Evolutionary conservation across 257 asterid genomes (phyloP).

Genomic region (Oldenlandia corymbosa): DNA sequence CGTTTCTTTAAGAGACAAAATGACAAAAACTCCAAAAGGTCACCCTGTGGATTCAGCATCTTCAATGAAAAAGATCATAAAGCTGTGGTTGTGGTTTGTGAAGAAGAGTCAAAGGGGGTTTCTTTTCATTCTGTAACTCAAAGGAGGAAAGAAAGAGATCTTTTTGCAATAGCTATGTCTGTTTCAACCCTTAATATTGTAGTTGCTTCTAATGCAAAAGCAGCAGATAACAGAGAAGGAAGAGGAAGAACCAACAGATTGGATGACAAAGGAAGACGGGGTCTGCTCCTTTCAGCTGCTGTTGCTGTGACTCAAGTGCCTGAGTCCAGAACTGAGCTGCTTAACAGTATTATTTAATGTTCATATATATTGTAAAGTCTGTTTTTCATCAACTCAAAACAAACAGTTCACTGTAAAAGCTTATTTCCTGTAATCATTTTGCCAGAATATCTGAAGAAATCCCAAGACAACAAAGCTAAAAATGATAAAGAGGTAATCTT

Average conservation of each 20-base stretch:
- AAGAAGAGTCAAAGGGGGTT: neutral
- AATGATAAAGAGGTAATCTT: slow-evolving; percentile 83
- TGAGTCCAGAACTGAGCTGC: slow-evolving; percentile 71
- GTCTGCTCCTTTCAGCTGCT: slow-evolving; percentile 38
- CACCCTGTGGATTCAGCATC: neutral
- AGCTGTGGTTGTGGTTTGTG: slow-evolving; percentile 4
- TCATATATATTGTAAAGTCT: neutral
- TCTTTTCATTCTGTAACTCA: neutral
- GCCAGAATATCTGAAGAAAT: slow-evolving; percentile 72
- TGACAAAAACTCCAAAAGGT: neutral
- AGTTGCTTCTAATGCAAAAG: slow-evolving; percentile 21
- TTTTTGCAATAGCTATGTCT: slow-evolving; percentile 32
- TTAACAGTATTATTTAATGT: slow-evolving; percentile 37
- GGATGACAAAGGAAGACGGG: slow-evolving; percentile 46
- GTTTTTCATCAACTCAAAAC: neutral
- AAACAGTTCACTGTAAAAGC: neutral
- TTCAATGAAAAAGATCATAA: slow-evolving; percentile 2
- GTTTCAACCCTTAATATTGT: slow-evolving; percentile 22
- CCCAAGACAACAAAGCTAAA: slow-evolving; percentile 73
- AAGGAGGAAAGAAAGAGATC: neutral
- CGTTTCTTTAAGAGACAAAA: neutral
- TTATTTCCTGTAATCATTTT: neutral
- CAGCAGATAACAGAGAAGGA: slow-evolving; percentile 21
- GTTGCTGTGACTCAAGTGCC: slow-evolving; percentile 27
- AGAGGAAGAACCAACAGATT: slow-evolving; percentile 16